Base-by-base conservation (phyloP, 306 rosid genomes). In the Trifolium repens region DNA sequence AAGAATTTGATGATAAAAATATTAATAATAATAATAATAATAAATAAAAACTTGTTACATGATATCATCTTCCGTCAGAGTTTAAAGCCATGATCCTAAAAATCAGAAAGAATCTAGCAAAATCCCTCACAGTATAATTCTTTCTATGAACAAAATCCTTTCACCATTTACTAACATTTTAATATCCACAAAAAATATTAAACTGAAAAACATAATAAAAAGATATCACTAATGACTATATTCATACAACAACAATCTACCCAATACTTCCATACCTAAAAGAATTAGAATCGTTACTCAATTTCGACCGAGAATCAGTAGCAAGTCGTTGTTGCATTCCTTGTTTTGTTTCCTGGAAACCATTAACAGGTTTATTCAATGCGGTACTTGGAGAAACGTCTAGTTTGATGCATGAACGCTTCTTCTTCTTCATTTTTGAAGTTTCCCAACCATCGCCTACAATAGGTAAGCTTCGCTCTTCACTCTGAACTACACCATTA, bases 371-470 rank as follows among this genome's bases (percentile, higher is more conserved):
- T 86, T 94, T 94, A 69, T 78, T 83, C 54, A 89, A 65, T 61
- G 87, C 59, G 37, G 83, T 79, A 79, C 84, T 87, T 42, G 89
- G 89, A 84, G 98, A 89, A 84, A 79, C 91, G 83, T 94, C 98
- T 82, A 91, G 87, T 83, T 94, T 91, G 86, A 94, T 94, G 75
- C 87, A 94, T 50, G 98, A 94, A 50, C 98, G 94, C 81, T 91
- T 94, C 79, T 89, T 94, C 79, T 89, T 94, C 87, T 90, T 94
- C 97, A 94, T 90, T 86, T 92, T 94, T 74, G 92, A 82, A 84
- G 92, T 94, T 71, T 94, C 98, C 98, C 98, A 94, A 78, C 98
- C 93, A 81, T 91, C 98, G 67, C 85, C 96, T 44, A 91, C 93
- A 73, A 87, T 84, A 47, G 96, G 81, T 82, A 91, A 83, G 78